Evolutionary conservation across 805 yeast species (phyloP), one percentile per base, ranked within the genome.

Genomic region (Candida coleopterorum): DNA sequence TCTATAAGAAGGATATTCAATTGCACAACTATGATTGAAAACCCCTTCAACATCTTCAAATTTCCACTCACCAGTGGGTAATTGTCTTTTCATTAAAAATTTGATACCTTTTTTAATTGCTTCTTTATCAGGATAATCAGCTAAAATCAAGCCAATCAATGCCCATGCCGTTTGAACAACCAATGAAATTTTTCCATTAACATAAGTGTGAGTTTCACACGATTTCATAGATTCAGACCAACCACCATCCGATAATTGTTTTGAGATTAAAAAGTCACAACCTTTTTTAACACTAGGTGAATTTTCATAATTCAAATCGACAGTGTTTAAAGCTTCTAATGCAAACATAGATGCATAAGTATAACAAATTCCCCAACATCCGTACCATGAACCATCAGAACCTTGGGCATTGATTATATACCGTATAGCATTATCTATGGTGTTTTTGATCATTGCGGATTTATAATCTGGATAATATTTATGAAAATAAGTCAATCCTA

Each of bases 331-430:
- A 0, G 97, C 97, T 49, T 93, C 99, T 20, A 93, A 60, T 0
- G 99, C 99, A 74, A 93, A 93, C 98, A 93, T 93, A 2, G 88
- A 85, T 0, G 97, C 97, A 58, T 93, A 93, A 0, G 96, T 85
- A 55, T 72, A 88, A 55, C 99, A 93, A 4, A 93, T 81, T 25
- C 98, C 99, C 99, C 99, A 93, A 27, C 87, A 79, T 1, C 99
- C 99, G 56, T 89, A 94, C 97, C 97, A 93, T 10, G 95, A 80
- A 0, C 99, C 99, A 58, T 93, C 96, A 0, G 53, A 50, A 29
- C 69, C 65, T 58, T 93, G 98, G 2, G 75, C 75, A 3, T 65
- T 58, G 34, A 74, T 75, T 29, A 93, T 85, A 50, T 82, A 93
- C 4, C 72, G 58, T 11, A 86, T 71, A 0, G 96, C 97, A 37